Conservation (phyloP, 1,284 basidiomycete species). For the Mycosarcoma maydis region DNA sequence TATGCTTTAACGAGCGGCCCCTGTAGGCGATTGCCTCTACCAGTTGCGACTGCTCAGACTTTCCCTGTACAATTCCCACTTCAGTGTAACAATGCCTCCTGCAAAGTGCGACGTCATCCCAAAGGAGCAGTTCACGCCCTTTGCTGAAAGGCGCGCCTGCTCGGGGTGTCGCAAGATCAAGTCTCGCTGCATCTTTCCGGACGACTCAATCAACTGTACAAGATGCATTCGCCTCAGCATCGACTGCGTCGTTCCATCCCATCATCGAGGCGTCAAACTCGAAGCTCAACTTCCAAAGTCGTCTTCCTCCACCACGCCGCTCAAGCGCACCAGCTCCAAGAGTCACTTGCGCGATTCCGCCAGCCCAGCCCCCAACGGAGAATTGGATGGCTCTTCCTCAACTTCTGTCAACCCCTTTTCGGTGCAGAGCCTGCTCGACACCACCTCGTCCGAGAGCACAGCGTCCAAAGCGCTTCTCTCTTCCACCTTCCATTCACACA, state of each 20-base stretch:
- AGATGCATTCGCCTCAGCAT: conserved; percentile 43
- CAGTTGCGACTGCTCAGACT: too few species aligned
- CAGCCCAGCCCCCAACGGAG: conserved; percentile 34
- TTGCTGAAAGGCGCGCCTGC: conserved; percentile 43
- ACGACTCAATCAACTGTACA: conserved; percentile 38
- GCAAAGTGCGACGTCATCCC: conserved; percentile 54
- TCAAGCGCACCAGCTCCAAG: conserved; percentile 18
- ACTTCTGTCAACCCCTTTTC: conserved; percentile 40
- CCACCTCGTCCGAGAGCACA: conserved; percentile 36
- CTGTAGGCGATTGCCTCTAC: too few species aligned
- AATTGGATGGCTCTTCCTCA: conserved; percentile 22
- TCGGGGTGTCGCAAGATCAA: conserved; percentile 52
- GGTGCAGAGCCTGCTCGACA: conserved; percentile 46
- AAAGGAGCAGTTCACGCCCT: conserved; percentile 45
- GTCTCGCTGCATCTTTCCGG: conserved; percentile 50
- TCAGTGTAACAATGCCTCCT: conserved; percentile 46
- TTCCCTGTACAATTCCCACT: too few species aligned
- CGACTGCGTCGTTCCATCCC: conserved; percentile 35
- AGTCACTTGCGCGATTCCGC: conserved; percentile 23
- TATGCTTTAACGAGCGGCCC: background rate
- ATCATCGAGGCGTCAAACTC: conserved; percentile 47
- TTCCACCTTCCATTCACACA: conserved; percentile 41
- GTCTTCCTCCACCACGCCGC: conserved; percentile 6
- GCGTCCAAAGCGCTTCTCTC: conserved; percentile 46
- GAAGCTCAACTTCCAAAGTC: conserved; percentile 22